Conservation (phyloP, 2,329 filamentous ascomycete genomes). For the Alternaria hordeiaustralica region DNA sequence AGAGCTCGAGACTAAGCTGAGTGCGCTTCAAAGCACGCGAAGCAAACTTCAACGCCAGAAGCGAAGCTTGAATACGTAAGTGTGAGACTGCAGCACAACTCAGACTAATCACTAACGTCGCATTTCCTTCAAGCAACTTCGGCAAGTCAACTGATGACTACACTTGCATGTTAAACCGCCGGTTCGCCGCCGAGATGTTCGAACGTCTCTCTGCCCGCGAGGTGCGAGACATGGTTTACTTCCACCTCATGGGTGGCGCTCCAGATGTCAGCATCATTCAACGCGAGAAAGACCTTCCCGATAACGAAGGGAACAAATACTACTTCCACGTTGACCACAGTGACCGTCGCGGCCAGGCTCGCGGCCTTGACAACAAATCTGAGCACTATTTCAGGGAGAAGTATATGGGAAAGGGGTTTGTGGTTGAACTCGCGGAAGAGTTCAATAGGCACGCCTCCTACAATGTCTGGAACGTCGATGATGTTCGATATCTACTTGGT, state of each 20-base stretch:
- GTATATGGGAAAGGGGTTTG: background rate
- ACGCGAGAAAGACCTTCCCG: background rate
- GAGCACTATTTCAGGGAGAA: background rate
- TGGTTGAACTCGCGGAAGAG: background rate
- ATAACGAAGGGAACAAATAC: background rate
- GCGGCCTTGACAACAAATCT: background rate
- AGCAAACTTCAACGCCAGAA: background rate
- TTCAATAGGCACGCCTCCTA: background rate
- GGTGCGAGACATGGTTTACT: background rate
- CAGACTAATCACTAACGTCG: background rate
- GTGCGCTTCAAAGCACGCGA: background rate
- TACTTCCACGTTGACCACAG: background rate
- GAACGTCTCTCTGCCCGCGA: background rate
- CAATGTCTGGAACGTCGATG: background rate
- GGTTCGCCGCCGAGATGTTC: background rate
- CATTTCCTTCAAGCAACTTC: background rate
- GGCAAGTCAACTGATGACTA: background rate
- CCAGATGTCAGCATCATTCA: background rate
- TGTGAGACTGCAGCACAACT: background rate
- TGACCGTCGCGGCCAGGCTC: background rate
- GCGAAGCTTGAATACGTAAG: background rate
- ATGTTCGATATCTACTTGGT: background rate
- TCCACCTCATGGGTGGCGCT: background rate
- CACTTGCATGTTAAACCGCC: background rate
- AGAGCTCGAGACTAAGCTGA: background rate